Evolutionary conservation across 1,139 yeast species (phyloP), one percentile per base, ranked within the genome.

Genomic region (Suhomyces kunorum): DNA sequence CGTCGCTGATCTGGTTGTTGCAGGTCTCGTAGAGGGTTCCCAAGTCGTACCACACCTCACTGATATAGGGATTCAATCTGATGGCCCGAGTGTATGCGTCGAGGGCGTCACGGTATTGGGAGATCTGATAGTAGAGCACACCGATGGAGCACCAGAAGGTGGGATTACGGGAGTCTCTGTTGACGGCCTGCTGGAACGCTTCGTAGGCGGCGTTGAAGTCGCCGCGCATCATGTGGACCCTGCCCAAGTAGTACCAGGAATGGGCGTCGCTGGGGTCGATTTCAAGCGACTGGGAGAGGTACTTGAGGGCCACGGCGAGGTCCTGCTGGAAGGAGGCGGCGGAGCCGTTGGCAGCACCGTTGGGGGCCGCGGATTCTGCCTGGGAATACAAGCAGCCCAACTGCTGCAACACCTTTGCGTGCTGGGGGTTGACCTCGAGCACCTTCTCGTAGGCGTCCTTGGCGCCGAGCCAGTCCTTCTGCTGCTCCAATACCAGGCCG

Each of bases 141-240:
- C 98, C 98, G 58, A 92, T 92, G 22, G 96, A 88, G 63, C 98
- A 92, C 98, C 98, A 92, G 69, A 92, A 92, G 2, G 97, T 92
- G 42, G 98, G 98, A 62, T 92, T 92, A 59, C 97, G 78, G 23
- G 95, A 85, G 62, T 92, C 98, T 46, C 97, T 79, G 63, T 92
- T 92, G 41, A 92, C 98, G 6, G 98, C 98, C 62, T 90, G 98
- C 68, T 92, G 98, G 76, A 92, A 92, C 0, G 98, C 95, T 60
- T 92, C 98, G 64, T 92, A 92, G 3, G 98, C 98, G 38, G 94
- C 90, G 50, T 92, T 85, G 68, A 89, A 92, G 62, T 90, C 96
- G 49, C 88, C 90, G 55, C 94, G 80, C 34, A 95, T 85, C 98
- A 92, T 90, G 68, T 92, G 95, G 49, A 95, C 95, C 51, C 98